These are phyloP conservation scores for Medakamo hakoo DNA, from an alignment of 139 green algal species.

Conservation along the genomic window DNA sequence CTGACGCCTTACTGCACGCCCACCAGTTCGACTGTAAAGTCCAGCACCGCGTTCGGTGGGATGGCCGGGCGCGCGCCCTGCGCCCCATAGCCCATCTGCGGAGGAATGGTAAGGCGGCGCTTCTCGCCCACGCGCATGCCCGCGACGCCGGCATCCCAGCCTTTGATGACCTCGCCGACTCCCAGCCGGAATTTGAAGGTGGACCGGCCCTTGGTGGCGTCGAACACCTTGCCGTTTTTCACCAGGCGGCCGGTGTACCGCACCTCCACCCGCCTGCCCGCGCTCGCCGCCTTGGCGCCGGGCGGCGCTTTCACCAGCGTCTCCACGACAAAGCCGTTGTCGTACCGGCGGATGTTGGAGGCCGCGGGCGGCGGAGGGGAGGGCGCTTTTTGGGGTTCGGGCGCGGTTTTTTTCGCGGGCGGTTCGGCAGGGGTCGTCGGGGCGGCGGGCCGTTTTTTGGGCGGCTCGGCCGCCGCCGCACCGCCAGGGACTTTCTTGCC, in stretches of 20 bases:
- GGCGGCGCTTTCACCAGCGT: constrained; percentile 36
- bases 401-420: neutral
- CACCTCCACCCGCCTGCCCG: constrained; percentile 42
- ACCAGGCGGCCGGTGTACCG: constrained; percentile 64
- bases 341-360: constrained; percentile 27
- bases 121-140: constrained; percentile 88
- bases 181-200: constrained; percentile 76
- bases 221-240: constrained; percentile 72
- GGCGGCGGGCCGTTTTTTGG: constrained; percentile 1
- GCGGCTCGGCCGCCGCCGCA: neutral
- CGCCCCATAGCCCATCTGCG: constrained; percentile 59
- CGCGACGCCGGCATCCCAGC: constrained; percentile 68
- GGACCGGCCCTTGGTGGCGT: constrained; percentile 50
- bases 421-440: constrained; percentile 6
- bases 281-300: constrained; percentile 56
- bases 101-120: constrained; percentile 50
- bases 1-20: constrained; percentile 25
- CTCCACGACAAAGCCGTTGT: constrained; percentile 67
- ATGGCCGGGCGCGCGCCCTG: constrained; percentile 38
- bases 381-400: neutral
- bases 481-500: constrained; percentile 4
- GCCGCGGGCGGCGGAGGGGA: neutral
- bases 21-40: constrained; percentile 68
- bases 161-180: constrained; percentile 67
- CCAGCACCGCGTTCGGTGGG: constrained; percentile 51